Conservation (phyloP, 2,329 filamentous ascomycete species). For the Biscogniauxia sp. region DNA sequence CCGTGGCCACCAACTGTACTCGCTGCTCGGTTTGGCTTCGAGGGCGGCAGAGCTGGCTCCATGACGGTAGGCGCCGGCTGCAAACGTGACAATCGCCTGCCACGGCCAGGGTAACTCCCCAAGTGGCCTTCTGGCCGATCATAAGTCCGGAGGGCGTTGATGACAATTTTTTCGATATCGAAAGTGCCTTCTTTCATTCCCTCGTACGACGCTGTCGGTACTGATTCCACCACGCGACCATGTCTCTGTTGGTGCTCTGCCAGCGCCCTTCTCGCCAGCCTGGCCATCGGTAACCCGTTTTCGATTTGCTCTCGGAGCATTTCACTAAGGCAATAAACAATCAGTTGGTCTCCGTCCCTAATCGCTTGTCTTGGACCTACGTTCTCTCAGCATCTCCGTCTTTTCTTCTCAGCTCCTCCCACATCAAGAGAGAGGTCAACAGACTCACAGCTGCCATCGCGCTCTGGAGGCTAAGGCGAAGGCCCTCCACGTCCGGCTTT, state of each 20-base stretch:
- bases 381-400: constrained; percentile 11
- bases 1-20: neutral
- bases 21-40: neutral
- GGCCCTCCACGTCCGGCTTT: constrained; percentile 16
- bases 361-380: constrained; percentile 5
- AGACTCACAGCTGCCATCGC: constrained; percentile 14
- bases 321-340: constrained; percentile 13
- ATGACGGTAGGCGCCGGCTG: neutral
- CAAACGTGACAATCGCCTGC: neutral
- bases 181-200: neutral
- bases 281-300: constrained; percentile 8
- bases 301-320: constrained; percentile 11
- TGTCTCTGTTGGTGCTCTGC: constrained; percentile 11
- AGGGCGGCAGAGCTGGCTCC: neutral
- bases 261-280: constrained; percentile 13
- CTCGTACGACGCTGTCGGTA: neutral
- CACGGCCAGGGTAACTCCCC: neutral
- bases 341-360: neutral
- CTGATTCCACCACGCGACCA: constrained; percentile 13
- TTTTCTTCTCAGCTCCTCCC: constrained; percentile 11
- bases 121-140: neutral
- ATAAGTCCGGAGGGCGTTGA: neutral
- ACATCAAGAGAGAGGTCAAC: constrained; percentile 11
- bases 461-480: constrained; percentile 17
- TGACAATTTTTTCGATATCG: neutral